Conservation (phyloP, 148 eudicot species). For the Camellia lanceoleosa region DNA sequence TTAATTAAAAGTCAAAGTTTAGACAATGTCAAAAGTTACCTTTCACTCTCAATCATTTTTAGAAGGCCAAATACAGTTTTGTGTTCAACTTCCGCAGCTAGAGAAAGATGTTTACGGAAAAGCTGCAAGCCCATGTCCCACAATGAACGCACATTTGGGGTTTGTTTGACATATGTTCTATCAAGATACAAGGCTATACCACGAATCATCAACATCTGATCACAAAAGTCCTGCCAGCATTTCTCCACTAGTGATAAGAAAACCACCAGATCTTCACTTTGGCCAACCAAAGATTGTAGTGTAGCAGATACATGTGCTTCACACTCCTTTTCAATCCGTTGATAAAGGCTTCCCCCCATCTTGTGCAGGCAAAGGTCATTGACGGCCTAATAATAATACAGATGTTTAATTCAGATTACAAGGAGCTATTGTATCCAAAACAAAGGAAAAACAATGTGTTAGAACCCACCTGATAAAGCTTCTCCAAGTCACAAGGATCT, state of each 20-base stretch:
- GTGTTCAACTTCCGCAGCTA: slow-evolving; percentile 87
- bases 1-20: not conserved
- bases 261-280: slow-evolving; percentile 89
- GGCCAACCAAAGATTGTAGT: slow-evolving; percentile 76
- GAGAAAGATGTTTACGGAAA: slow-evolving; percentile 80
- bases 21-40: slow-evolving; percentile 39
- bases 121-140: slow-evolving; percentile 99
- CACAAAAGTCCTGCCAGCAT: slow-evolving; percentile 98
- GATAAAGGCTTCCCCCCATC: slow-evolving; percentile 91
- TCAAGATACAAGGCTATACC: slow-evolving; percentile 92
- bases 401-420: slow-evolving; percentile 3
- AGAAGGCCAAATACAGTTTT: slow-evolving; percentile 93
- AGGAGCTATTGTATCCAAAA: not conserved
- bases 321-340: slow-evolving; percentile 81
- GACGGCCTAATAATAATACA: slow-evolving; percentile 59
- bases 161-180: slow-evolving; percentile 93
- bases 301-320: slow-evolving; percentile 73
- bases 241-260: slow-evolving; percentile 87
- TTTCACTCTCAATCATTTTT: slow-evolving; percentile 91
- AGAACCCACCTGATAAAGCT: slow-evolving; percentile 72
- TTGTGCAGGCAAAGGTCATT: slow-evolving; percentile 90
- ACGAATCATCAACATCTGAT: slow-evolving; percentile 97
- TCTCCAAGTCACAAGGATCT: slow-evolving; percentile 87
- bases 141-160: slow-evolving; percentile 74
- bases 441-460: not conserved